phyloP scores from a whole-genome alignment of 768 basidiomycete species.

The Goffeauzyma gilvescens region DNA sequence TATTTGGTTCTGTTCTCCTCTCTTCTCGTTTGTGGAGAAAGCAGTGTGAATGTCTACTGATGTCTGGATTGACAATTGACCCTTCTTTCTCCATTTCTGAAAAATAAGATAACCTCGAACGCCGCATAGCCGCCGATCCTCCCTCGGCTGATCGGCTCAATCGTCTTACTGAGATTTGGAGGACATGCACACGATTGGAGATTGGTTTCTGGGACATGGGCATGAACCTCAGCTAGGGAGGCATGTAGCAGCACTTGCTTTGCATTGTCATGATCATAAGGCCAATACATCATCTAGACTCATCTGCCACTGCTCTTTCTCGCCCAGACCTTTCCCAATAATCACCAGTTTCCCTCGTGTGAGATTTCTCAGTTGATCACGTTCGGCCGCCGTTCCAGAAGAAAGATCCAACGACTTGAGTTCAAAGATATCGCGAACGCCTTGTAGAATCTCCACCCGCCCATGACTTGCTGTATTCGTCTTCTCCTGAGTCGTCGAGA shows the following conservation, averaged over 20 bases:
- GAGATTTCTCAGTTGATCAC: too few relatives aligned
- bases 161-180: slow-evolving; percentile 57
- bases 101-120: slow-evolving; percentile 67
- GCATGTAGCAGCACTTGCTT: too few relatives aligned
- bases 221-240: slow-evolving; percentile 30
- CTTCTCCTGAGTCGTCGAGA: neutral
- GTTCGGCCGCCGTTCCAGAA: too few relatives aligned
- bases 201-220: slow-evolving; percentile 74
- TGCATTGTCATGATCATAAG: too few relatives aligned
- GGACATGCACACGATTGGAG: slow-evolving; percentile 56
- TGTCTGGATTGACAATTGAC: slow-evolving; percentile 1
- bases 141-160: slow-evolving; percentile 44
- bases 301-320: too few relatives aligned
- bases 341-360: too few relatives aligned
- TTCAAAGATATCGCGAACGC: slow-evolving; percentile 80
- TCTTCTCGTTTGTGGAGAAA: too few relatives aligned
- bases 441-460: slow-evolving; percentile 60
- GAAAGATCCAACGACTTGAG: slow-evolving; percentile 33
- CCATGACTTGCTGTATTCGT: slow-evolving; percentile 37
- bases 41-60: neutral
- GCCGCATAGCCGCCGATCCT: slow-evolving; percentile 42
- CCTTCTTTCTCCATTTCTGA: slow-evolving; percentile 31
- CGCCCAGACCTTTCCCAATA: too few relatives aligned
- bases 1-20: neutral
- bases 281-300: too few relatives aligned